phyloP scores from a whole-genome alignment of 805 yeast species.

The Geotrichum ghanense region DNA sequence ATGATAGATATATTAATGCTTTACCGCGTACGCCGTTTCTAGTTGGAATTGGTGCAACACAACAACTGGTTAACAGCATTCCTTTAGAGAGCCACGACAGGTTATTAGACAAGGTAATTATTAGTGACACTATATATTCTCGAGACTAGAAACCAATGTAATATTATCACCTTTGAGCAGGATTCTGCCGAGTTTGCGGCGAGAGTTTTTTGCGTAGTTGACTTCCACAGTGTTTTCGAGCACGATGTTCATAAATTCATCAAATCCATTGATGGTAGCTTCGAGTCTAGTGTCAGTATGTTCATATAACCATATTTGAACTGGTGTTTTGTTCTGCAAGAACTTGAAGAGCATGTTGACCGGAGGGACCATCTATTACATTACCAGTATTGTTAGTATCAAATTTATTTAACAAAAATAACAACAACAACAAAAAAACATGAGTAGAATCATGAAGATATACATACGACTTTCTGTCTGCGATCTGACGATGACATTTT shows the following conservation, averaged over 20 bases:
- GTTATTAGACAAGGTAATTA: slow-evolving; percentile 41
- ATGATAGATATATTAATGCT: slow-evolving; percentile 62
- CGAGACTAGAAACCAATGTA: slow-evolving; percentile 45
- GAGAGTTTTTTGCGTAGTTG: slow-evolving; percentile 36
- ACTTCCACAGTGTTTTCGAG: slow-evolving; percentile 56
- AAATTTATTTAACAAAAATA: background rate
- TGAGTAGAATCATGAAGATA: background rate
- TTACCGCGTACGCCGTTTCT: slow-evolving; percentile 16
- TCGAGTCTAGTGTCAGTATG: slow-evolving; percentile 50
- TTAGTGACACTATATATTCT: slow-evolving; percentile 21
- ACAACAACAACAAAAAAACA: background rate
- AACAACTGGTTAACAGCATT: slow-evolving; percentile 44
- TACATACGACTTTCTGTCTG: slow-evolving; percentile 1
- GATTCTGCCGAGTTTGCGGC: slow-evolving; percentile 40
- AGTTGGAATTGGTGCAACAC: slow-evolving; percentile 54
- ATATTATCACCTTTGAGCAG: slow-evolving; percentile 91
- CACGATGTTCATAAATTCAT: slow-evolving; percentile 89
- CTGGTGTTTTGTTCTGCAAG: slow-evolving; percentile 69
- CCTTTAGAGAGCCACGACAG: slow-evolving; percentile 60
- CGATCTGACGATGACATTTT: background rate
- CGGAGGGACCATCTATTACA: slow-evolving; percentile 61
- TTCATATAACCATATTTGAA: slow-evolving; percentile 83
- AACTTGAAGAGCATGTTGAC: slow-evolving; percentile 82
- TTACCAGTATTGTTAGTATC: slow-evolving; percentile 2
- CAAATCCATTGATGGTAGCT: slow-evolving; percentile 54